Conservation (phyloP, 2,329 filamentous ascomycete genomes). For the Sporothrix pallida region DNA sequence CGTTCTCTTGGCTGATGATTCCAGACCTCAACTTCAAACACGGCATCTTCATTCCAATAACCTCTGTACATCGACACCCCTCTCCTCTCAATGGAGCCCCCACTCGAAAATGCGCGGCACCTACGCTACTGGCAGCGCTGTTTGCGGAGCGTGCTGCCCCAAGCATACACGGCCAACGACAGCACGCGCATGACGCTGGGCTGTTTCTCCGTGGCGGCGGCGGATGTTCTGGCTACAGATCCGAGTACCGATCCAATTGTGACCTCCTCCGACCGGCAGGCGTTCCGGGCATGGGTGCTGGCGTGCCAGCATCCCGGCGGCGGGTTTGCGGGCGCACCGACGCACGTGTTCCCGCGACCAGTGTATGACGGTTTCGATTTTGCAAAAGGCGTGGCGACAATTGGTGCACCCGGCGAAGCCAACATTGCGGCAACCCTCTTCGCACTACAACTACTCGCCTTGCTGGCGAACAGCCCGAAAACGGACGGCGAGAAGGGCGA, state of each 20-base stretch:
- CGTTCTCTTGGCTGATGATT: not conserved
- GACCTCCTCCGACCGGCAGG: slow-evolving; percentile 51
- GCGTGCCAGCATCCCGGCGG: slow-evolving; percentile 82
- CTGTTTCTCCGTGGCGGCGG: slow-evolving; percentile 85
- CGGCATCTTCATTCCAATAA: not conserved
- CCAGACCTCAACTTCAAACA: not conserved
- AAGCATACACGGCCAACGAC: slow-evolving; percentile 85
- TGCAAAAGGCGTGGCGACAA: slow-evolving; percentile 52
- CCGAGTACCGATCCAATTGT: slow-evolving; percentile 43
- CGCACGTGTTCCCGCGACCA: slow-evolving; percentile 56
- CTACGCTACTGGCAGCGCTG: slow-evolving; percentile 93
- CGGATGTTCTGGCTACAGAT: slow-evolving; percentile 73
- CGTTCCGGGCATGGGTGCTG: slow-evolving; percentile 77
- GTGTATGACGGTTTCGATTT: slow-evolving; percentile 42
- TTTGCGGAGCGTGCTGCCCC: slow-evolving; percentile 78
- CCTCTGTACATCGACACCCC: not conserved
- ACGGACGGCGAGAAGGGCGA: not conserved
- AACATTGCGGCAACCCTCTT: slow-evolving; percentile 91
- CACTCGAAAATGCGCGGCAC: slow-evolving; percentile 69
- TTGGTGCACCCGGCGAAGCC: slow-evolving; percentile 56
- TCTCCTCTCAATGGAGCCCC: slow-evolving; percentile 39
- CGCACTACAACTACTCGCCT: slow-evolving; percentile 74
- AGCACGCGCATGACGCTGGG: slow-evolving; percentile 87
- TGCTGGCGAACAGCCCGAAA: slow-evolving; percentile 47
- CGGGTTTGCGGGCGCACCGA: slow-evolving; percentile 87